Base-by-base conservation (phyloP, 345 rosid species). In the Brassica incana region DNA sequence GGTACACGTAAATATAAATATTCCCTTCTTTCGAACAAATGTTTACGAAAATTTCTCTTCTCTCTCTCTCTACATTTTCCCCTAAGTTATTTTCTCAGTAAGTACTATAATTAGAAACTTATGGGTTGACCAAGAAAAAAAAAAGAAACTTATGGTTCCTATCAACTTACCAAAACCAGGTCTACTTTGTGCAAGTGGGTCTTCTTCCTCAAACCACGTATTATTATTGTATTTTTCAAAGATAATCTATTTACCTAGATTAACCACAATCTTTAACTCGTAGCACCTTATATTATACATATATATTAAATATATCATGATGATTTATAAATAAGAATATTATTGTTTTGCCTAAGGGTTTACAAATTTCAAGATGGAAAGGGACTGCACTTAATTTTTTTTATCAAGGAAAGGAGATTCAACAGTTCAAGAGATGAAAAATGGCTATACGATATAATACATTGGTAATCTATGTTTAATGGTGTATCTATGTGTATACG, bases 161-260 rank as follows among this genome's bases (percentile, higher is more conserved):
- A 36, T 74, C 75, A 68, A 69, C 78, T 63, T 80, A 69, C 83
- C 63, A 69, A 69, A 80, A 80, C 76, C 72, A 80, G 79, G 68
- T 70, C 79, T 50, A 29, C n/a, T 52, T 69, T 64, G 32, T 54
- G 76, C 72, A 80, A 75, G 72, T 80, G 79, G 79, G 83, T 79
- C 66, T 74, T 74, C 60, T 74, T 73, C 45, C 69, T 74, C 50
- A 68, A 62, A 64, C 52, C 68, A 75, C 72, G 71, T 27, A 12
- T 3, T 40, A 12, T 3, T 40, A 29, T 56, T 80, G 68, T 75
- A 54, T 80, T 29, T 40, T 25, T 58, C 67, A 38, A 54, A 64
- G 58, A 69, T 52, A 36, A 80, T 64, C 75, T 60, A 63, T 54
- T 27, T 36, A 54, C 67, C 35, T 61, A 61, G 43, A 12, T 67